These are phyloP conservation scores for Powellomyces hirtus DNA, from an alignment of 192 early-diverging fungal genomes.

Conservation along the genomic window DNA sequence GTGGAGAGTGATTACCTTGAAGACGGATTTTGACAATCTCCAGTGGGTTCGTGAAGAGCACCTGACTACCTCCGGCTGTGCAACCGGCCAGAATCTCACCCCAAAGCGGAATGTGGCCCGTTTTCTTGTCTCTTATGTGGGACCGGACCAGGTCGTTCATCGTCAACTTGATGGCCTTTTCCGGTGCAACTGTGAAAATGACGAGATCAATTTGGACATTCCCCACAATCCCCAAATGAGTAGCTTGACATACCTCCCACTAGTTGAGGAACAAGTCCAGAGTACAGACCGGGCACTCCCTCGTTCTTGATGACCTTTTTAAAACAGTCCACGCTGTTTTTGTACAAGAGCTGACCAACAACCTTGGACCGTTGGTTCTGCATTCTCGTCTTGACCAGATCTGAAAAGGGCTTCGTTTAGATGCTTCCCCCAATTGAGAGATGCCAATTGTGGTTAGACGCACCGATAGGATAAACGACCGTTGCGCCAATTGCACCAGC, in stretches of 20 bases:
- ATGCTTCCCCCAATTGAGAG: background rate
- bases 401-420: conserved; percentile 30
- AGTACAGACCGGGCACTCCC: conserved; percentile 86
- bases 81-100: conserved; percentile 85
- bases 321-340: conserved; percentile 96
- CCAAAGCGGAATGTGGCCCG: conserved; percentile 71
- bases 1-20: conserved; percentile 63
- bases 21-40: conserved; percentile 99
- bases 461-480: conserved; percentile 88
- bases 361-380: conserved; percentile 91
- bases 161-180: conserved; percentile 98
- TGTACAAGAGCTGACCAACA: conserved; percentile 89
- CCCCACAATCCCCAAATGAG: background rate
- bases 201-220: background rate
- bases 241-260: conserved; percentile 47
- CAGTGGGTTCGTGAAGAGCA: conserved; percentile 92
- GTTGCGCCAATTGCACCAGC: conserved; percentile 93
- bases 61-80: conserved; percentile 70
- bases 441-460: background rate
- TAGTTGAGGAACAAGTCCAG: conserved; percentile 89
- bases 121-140: conserved; percentile 62
- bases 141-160: conserved; percentile 90
- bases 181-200: conserved; percentile 77
- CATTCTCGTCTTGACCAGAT: conserved; percentile 98
- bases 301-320: conserved; percentile 90